Conservation (phyloP, 1,139 yeast species). For the Pichia sp. region DNA sequence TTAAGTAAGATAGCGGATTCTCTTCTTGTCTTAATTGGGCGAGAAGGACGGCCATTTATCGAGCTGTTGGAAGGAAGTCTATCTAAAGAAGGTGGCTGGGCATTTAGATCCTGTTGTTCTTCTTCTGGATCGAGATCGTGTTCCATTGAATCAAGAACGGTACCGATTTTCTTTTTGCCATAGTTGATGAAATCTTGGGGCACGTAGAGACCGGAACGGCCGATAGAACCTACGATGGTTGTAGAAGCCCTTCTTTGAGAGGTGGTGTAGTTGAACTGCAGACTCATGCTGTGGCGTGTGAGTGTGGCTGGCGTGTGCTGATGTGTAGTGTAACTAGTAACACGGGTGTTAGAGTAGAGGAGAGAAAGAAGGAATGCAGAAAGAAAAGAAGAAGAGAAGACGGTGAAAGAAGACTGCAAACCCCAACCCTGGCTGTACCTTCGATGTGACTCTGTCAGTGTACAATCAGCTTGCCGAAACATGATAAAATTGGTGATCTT, state of each 20-base stretch:
- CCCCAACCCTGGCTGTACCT: too few species aligned
- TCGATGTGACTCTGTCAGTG: too few species aligned
- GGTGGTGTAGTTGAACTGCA: conserved; percentile 45
- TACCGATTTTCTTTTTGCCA: conserved; percentile 18
- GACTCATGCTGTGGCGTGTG: conserved; percentile 11
- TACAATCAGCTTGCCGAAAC: too few species aligned
- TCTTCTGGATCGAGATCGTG: conserved; percentile 14
- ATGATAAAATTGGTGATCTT: too few species aligned
- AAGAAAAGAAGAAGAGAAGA: too few species aligned
- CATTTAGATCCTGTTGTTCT: conserved; percentile 1
- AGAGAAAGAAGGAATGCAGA: too few species aligned
- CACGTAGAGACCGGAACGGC: conserved; percentile 50
- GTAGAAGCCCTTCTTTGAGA: conserved; percentile 49
- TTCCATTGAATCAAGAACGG: conserved; percentile 19
- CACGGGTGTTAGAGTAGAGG: too few species aligned
- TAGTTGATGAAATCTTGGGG: conserved; percentile 46
- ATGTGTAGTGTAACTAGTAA: too few species aligned
- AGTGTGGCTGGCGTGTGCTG: not conserved
- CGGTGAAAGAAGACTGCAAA: too few species aligned
- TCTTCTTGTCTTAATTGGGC: conserved; percentile 1
- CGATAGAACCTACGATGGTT: conserved; percentile 50
- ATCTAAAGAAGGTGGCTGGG: not conserved
- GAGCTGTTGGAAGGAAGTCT: not conserved
- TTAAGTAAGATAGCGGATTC: conserved; percentile 17
- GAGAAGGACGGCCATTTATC: not conserved